Percentiles rank a stretch among this genome's conserved stretches.
Conservation (phyloP, 2,329 filamentous ascomycete species). For the Aspergillus luchuensis region DNA sequence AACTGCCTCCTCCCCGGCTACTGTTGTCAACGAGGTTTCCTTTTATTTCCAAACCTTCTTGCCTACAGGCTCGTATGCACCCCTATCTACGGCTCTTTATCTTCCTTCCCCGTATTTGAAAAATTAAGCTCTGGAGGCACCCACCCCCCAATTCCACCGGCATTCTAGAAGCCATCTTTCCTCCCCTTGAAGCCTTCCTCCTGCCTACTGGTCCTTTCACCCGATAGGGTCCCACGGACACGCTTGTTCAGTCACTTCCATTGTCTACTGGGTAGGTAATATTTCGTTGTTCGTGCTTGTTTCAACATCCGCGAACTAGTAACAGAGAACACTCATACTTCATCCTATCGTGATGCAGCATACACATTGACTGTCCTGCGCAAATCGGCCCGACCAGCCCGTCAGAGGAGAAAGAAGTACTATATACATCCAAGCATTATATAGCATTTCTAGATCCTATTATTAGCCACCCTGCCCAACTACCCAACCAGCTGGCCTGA, state of each 20-base stretch:
- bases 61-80: too few relatives aligned
- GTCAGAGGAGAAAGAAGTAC: background rate
- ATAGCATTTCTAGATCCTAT: too few relatives aligned
- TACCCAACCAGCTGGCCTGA: background rate
- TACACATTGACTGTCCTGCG: too few relatives aligned
- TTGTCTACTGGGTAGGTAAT: background rate
- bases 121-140: background rate
- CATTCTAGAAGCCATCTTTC: background rate
- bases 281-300: background rate
- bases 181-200: background rate
- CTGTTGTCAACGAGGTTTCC: too few relatives aligned
- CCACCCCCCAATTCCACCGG: background rate
- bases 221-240: constrained; percentile 18
- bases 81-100: background rate
- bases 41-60: too few relatives aligned
- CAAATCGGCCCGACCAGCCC: too few relatives aligned
- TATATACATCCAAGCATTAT: background rate
- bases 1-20: too few relatives aligned
- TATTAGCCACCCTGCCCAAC: background rate
- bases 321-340: too few relatives aligned
- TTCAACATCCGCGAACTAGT: background rate
- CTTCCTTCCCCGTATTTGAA: background rate
- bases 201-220: background rate
- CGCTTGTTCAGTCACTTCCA: constrained; percentile 22
- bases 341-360: too few relatives aligned